Conservation (phyloP, 306 rosid species). For the Cajanus cajan region DNA sequence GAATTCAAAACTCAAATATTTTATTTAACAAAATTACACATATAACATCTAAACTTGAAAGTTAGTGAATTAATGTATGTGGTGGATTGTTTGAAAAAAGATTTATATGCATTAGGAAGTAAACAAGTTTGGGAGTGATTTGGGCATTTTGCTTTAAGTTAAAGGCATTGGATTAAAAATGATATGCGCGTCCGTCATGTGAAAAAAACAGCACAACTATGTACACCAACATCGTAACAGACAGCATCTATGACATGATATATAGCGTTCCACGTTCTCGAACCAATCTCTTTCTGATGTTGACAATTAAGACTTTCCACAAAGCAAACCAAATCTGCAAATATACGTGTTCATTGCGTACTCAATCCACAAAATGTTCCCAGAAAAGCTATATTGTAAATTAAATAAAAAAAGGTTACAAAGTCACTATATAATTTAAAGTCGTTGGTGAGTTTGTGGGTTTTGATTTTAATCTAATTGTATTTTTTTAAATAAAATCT, state of each 20-base stretch:
- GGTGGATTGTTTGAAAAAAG: too few species aligned
- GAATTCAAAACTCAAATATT: too few species aligned
- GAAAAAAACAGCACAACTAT: conserved; percentile 32
- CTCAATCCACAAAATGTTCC: background rate
- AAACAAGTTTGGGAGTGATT: background rate
- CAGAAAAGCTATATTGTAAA: background rate
- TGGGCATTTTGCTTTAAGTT: conserved; percentile 19
- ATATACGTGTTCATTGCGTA: background rate
- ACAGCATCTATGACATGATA: background rate
- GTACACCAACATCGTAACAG: conserved; percentile 10
- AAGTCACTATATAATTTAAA: too few species aligned
- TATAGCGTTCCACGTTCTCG: background rate
- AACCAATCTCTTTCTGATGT: conserved; percentile 8
- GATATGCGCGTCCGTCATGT: background rate
- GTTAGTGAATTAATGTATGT: too few species aligned
- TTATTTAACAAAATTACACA: too few species aligned
- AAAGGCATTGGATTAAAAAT: conserved; percentile 1
- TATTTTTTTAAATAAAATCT: background rate
- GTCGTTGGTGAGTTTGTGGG: too few species aligned
- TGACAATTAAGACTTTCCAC: background rate
- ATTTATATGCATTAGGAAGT: background rate
- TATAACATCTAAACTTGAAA: too few species aligned
- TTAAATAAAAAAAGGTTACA: too few species aligned
- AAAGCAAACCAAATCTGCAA: background rate
- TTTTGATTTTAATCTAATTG: too few species aligned